Evolutionary conservation across 768 basidiomycete species (phyloP).

Genomic region (Mrakia blollopis): DNA sequence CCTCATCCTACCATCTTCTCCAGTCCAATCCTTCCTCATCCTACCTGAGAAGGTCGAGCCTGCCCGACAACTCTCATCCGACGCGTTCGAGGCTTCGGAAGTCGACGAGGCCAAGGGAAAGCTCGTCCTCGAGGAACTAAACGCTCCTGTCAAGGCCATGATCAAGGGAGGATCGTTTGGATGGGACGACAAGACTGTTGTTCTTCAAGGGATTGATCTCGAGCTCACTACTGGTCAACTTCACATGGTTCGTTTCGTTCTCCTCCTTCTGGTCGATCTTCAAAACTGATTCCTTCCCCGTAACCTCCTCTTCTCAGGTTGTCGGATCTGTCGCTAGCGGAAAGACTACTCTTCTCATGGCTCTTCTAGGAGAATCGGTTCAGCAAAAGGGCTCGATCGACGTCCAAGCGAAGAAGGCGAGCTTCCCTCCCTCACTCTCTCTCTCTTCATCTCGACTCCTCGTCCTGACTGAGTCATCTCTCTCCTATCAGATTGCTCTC

Average conservation of each 20-base stretch:
- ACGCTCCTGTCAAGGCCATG: neutral
- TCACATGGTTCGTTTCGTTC: slow-evolving; percentile 18
- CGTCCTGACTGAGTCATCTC: no score
- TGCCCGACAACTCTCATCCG: neutral
- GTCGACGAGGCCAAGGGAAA: neutral
- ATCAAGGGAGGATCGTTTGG: slow-evolving; percentile 9
- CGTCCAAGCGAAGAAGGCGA: neutral
- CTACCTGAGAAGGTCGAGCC: slow-evolving; percentile 9
- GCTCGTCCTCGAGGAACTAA: neutral
- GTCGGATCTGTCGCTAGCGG: slow-evolving; percentile 31
- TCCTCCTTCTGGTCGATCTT: neutral
- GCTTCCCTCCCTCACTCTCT: neutral
- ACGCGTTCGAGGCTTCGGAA: neutral
- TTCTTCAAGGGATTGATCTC: neutral
- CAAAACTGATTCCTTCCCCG: neutral
- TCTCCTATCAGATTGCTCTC: slow-evolving; percentile 6
- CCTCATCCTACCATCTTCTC: no score
- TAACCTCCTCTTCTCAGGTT: neutral
- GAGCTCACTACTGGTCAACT: neutral
- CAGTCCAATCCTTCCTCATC: slow-evolving; percentile 14
- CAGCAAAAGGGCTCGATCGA: slow-evolving; percentile 19
- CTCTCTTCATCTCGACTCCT: neutral
- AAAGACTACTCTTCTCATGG: slow-evolving; percentile 33
- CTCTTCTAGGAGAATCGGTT: slow-evolving; percentile 34
- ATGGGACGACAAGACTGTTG: slow-evolving; percentile 11